Evolutionary conservation across 768 basidiomycete species (phyloP), one percentile per base, ranked within the genome.

Genomic region (Inosperma sp.): DNA sequence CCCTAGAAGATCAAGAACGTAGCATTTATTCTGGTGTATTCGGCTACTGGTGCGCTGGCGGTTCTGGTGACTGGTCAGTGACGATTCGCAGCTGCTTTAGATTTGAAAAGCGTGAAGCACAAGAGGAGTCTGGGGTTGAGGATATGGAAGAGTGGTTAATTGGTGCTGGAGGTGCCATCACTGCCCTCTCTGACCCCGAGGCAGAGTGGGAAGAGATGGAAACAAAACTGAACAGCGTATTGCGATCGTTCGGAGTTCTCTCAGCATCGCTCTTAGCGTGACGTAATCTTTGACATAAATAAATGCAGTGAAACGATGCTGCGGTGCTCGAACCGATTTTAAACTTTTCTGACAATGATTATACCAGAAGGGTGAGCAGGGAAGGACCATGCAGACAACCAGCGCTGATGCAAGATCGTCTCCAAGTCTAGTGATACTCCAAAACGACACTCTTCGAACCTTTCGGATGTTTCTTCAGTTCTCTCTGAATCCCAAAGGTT

Each of bases 81-180:
- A 86, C 86, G 25, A 98, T 98, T 59, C 84, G 94, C 39, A 94
- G 90, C 55, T 92, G 93, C 65, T 88, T 90, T 77, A 88, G 85
- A 62, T 76, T 81, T 56, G 80, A 82, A 30, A 72, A 73, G n/a
- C n/a, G n/a, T n/a, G n/a, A n/a, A n/a, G n/a, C n/a, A 49, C 23
- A 40, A 57, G 12, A 42, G 54, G 9, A 42, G 16, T 41, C 60
- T 44, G 42, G 39, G 33, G 29, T 33, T 22, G 50, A 31, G 34
- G 23, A 22, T 17, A 52, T 56, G 23, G 83, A 89, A 59, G 73
- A 81, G 33, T 91, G 88, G 89, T 69, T 73, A 2, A 74, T 95
- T 26, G 94, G 93, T 16, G 92, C 93, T 16, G 94, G 94, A n/a
- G 94, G 94, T 29, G 94, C 93, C 8, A 96, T 98, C 57, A 97